Evolutionary conservation across 768 basidiomycete genomes (phyloP).

Genomic region (Boletellus ananiceps): DNA sequence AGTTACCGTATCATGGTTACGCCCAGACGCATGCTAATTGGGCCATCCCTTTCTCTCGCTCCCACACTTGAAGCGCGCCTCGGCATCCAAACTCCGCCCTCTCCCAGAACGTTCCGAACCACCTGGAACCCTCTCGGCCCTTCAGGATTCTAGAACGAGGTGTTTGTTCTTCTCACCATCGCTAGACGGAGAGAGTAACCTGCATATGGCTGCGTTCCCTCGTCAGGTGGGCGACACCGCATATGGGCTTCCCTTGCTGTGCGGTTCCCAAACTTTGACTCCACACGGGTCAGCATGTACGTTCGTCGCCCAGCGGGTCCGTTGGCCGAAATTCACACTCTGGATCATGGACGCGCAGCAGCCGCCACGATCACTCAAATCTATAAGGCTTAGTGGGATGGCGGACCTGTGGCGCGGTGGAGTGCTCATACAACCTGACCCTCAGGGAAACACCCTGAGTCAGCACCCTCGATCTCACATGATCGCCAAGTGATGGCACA

Average conservation of each 20-base stretch:
- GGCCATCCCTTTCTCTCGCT: neutral
- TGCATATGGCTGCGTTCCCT: constrained; percentile 14
- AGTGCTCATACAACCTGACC: constrained; percentile 3
- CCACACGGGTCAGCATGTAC: neutral
- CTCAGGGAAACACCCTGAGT: constrained; percentile 4
- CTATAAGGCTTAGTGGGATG: constrained; percentile 2
- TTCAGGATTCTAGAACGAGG: constrained; percentile 3
- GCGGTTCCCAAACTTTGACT: constrained; percentile 3
- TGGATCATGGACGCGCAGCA: neutral
- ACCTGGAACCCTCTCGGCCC: neutral
- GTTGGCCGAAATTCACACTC: neutral
- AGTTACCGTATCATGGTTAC: constrained; percentile 21
- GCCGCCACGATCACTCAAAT: neutral
- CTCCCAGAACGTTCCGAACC: constrained; percentile 11
- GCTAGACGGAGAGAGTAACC: constrained; percentile 13
- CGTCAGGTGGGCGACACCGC: constrained; percentile 3
- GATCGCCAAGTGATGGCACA: constrained; percentile 1
- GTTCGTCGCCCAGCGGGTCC: neutral
- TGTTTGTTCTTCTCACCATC: constrained; percentile 2
- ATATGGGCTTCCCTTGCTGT: neutral
- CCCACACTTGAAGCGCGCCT: neutral
- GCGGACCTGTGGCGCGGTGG: constrained; percentile 24
- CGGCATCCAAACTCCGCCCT: neutral
- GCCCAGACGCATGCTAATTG: neutral
- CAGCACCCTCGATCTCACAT: constrained; percentile 3